A percentile compares a stretch with the other conserved stretches of the same genome.
Conservation (phyloP, 2,329 filamentous ascomycete species). For the Microdochium paspali region DNA sequence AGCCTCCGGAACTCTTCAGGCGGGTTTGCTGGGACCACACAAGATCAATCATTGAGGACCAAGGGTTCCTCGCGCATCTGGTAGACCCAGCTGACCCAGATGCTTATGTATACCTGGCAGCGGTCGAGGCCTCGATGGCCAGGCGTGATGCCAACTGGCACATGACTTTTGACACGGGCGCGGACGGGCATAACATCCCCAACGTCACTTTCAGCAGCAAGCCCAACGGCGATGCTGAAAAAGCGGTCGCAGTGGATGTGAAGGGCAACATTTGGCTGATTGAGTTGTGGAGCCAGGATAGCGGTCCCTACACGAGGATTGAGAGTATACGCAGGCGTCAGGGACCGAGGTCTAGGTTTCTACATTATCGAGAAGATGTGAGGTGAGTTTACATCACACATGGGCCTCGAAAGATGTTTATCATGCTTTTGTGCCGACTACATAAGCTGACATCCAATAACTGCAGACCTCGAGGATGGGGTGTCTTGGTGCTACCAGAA, state of each 20-base stretch:
- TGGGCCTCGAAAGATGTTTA: background rate
- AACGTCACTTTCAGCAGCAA: slow-evolving; percentile 42
- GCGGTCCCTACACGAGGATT: slow-evolving; percentile 6
- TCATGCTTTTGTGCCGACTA: too few relatives aligned
- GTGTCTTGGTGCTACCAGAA: slow-evolving; percentile 34
- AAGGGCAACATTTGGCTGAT: slow-evolving; percentile 37
- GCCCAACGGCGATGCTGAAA: slow-evolving; percentile 34
- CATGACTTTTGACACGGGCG: slow-evolving; percentile 33
- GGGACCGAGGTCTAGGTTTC: background rate
- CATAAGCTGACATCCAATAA: slow-evolving; percentile 7
- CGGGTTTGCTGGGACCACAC: slow-evolving; percentile 12
- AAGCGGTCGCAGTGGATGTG: slow-evolving; percentile 42
- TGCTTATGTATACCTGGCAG: background rate
- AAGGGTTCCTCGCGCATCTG: background rate
- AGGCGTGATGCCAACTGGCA: slow-evolving; percentile 32
- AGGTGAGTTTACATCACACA: slow-evolving; percentile 6
- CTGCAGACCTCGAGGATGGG: slow-evolving; percentile 34
- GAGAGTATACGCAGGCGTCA: slow-evolving; percentile 8
- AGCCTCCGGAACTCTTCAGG: slow-evolving; percentile 8
- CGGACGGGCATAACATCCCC: slow-evolving; percentile 36
- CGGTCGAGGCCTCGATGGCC: background rate
- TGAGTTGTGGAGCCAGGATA: slow-evolving; percentile 37
- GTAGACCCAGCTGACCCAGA: background rate
- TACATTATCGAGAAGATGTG: background rate
- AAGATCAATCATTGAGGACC: slow-evolving; percentile 3